A percentile compares a stretch with the other conserved stretches of the same genome.
These are phyloP conservation scores for Fragaria iinumae DNA, from an alignment of 306 rosid genomes.

Conservation along the genomic window DNA sequence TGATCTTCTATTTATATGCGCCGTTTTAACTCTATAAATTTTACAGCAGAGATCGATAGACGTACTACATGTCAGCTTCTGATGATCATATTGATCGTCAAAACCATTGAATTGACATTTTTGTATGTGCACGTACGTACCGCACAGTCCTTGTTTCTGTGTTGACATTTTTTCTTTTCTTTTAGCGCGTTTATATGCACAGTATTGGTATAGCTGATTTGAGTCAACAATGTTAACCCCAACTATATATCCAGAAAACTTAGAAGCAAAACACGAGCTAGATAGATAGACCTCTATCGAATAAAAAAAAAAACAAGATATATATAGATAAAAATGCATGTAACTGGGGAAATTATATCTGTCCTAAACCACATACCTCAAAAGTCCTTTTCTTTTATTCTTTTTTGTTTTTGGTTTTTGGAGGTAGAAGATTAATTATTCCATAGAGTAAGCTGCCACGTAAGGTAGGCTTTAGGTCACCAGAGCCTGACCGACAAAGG, in stretches of 20 bases:
- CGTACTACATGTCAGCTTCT: background rate
- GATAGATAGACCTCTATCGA: too few species aligned
- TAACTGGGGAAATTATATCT: background rate
- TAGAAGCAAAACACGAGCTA: background rate
- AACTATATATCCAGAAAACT: background rate
- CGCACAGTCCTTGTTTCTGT: background rate
- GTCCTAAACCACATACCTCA: background rate
- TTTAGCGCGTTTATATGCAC: constrained; percentile 4
- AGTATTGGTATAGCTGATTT: background rate
- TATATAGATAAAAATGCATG: too few species aligned
- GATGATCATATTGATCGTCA: background rate
- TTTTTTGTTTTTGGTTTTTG: background rate
- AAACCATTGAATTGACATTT: background rate
- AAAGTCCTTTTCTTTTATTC: background rate
- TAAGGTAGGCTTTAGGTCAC: too few species aligned
- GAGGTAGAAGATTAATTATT: background rate
- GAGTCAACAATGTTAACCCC: background rate
- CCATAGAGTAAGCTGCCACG: too few species aligned
- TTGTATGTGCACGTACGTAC: background rate
- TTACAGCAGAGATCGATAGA: background rate
- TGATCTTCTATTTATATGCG: too few species aligned
- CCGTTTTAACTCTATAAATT: too few species aligned
- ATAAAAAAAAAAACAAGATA: too few species aligned
- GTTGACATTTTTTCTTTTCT: background rate
- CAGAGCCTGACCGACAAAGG: too few species aligned